Conservation (phyloP, 139 green algal genomes). For the Chlorella ohadii region DNA sequence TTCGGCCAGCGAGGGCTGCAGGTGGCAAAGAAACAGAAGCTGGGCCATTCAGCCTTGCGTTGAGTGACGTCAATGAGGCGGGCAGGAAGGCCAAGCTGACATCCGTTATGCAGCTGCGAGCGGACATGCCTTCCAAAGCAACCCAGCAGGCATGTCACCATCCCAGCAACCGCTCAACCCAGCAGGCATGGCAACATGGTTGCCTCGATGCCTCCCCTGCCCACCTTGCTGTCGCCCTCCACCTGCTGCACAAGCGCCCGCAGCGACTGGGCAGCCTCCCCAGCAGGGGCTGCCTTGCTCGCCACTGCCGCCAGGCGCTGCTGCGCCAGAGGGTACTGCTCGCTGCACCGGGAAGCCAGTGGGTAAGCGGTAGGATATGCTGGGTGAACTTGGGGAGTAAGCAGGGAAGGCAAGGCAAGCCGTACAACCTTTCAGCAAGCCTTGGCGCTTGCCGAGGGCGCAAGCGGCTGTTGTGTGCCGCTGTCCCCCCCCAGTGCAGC, state of each 20-base stretch:
- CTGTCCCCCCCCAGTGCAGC: too few relatives aligned
- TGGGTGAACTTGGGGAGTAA: not conserved
- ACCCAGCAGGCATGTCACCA: too few relatives aligned
- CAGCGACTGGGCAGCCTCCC: not conserved
- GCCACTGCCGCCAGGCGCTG: conserved; percentile 4
- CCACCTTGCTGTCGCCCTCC: not conserved
- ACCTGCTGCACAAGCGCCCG: conserved; percentile 1
- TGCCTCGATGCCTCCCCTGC: not conserved
- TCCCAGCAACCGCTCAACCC: too few relatives aligned
- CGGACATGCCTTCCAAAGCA: too few relatives aligned
- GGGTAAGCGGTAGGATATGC: not conserved
- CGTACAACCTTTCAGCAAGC: too few relatives aligned
- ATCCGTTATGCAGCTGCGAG: too few relatives aligned
- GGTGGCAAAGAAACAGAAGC: not conserved
- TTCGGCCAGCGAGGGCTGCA: conserved; percentile 16
- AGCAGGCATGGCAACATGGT: too few relatives aligned
- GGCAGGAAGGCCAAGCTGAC: not conserved
- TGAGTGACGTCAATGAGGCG: not conserved
- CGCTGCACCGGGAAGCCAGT: not conserved
- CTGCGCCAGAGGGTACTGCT: conserved; percentile 26
- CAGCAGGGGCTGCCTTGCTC: conserved; percentile 12
- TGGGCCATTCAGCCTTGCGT: not conserved
- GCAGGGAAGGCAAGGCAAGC: not conserved
- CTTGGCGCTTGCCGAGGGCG: too few relatives aligned
- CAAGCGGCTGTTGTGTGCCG: too few relatives aligned